Base-by-base conservation (phyloP, 805 yeast genomes). In the Hanseniaspora vineae region DNA sequence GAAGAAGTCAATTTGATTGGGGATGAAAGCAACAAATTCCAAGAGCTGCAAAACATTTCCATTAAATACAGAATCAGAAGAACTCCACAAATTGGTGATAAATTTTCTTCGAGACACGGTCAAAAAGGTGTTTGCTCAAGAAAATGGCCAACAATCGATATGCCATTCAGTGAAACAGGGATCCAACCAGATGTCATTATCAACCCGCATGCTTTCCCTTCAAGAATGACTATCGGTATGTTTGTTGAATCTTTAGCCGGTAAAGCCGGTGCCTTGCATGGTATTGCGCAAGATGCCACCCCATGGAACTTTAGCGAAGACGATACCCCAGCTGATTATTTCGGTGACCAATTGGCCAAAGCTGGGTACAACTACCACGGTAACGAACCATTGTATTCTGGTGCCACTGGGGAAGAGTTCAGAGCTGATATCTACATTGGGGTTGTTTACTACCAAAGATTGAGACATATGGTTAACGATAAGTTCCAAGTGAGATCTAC, bases 221-320 rank as follows among this genome's bases (percentile, higher is more conserved):
- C 97, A 44, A 92, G 98, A 73, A 92, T 92, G 98, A 92, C 98
- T 12, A 90, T 92, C 67, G 98, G 98, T 72, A 92, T 92, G 97
- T 92, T 92, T 68, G 97, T 92, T 44, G 98, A 92, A 68, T 84
- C 95, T 47, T 68, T 92, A 49, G 97, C 98, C n/a, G 98, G 98
- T 61, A 92, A 92, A 67, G 92, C 97, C 5, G 98, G 98, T 65
- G 96, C 96, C 6, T 70, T 92, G 58, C 98, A 92, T 57, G 98
- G 98, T 60, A 81, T 89, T 62, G 94, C 97, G 1, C 97, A 90
- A 60, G 97, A 92, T 61, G 79, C 95, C 42, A 90, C 98, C 0
- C 98, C 98, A 44, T 92, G 96, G 95, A 80, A 76, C 55, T 92
- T 90, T 66, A 77, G 77, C 58, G 98, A 92, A 68, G 68, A 74